phyloP scores from a whole-genome alignment of 257 asterid genomes.

The Orobanche coerulescens region DNA sequence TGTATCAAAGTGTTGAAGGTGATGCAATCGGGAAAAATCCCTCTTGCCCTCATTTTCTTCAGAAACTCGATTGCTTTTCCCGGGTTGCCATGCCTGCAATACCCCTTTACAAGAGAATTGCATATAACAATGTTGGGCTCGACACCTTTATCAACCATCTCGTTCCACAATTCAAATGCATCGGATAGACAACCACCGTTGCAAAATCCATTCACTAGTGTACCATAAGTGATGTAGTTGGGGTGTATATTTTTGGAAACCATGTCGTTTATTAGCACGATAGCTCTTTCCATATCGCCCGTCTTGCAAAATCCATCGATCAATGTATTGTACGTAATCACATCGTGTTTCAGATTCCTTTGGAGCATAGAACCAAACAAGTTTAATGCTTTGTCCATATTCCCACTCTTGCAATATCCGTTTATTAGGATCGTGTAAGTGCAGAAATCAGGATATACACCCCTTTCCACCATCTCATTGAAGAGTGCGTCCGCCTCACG shows the following conservation, averaged over 20 bases:
- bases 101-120: slow-evolving; percentile 63
- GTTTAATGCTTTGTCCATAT: slow-evolving; percentile 39
- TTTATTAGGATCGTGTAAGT: slow-evolving; percentile 56
- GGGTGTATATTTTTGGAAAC: slow-evolving; percentile 39
- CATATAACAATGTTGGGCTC: slow-evolving; percentile 52
- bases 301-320: slow-evolving; percentile 63
- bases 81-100: slow-evolving; percentile 48
- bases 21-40: slow-evolving; percentile 41
- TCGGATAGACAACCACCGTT: slow-evolving; percentile 38
- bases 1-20: slow-evolving; percentile 62
- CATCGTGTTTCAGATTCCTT: slow-evolving; percentile 53
- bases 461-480: slow-evolving; percentile 69
- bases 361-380: slow-evolving; percentile 45
- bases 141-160: slow-evolving; percentile 51
- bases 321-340: slow-evolving; percentile 54
- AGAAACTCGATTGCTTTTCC: slow-evolving; percentile 46
- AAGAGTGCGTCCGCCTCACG: slow-evolving; percentile 50
- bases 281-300: slow-evolving; percentile 51
- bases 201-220: slow-evolving; percentile 62
- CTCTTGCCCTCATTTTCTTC: slow-evolving; percentile 41
- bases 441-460: slow-evolving; percentile 59
- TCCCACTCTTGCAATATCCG: slow-evolving; percentile 57
- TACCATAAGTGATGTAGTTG: slow-evolving; percentile 48
- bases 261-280: slow-evolving; percentile 49
- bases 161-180: slow-evolving; percentile 55